Conservation (phyloP, 2,329 filamentous ascomycete genomes). For the Bipolaris zeicola region DNA sequence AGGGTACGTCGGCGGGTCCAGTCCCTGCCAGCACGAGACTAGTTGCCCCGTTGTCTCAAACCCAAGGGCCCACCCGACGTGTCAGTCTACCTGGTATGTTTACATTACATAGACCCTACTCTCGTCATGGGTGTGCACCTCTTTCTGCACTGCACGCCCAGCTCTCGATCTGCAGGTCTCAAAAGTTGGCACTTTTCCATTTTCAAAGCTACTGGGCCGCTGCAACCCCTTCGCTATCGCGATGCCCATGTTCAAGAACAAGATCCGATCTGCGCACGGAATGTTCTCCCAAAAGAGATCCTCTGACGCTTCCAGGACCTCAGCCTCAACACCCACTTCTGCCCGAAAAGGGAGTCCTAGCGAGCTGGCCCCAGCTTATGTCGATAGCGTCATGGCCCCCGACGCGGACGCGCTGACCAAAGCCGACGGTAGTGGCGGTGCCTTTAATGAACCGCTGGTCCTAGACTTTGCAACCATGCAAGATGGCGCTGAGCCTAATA, state of each 20-base stretch:
- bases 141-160: slow-evolving; percentile 8
- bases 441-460: slow-evolving; percentile 39
- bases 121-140: slow-evolving; percentile 27
- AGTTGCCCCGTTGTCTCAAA: slow-evolving; percentile 5
- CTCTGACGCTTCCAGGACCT: slow-evolving; percentile 26
- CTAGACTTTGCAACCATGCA: slow-evolving; percentile 38
- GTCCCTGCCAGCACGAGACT: slow-evolving; percentile 7
- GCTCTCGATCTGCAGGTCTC: slow-evolving; percentile 3
- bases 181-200: slow-evolving; percentile 4
- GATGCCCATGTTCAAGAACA: slow-evolving; percentile 39
- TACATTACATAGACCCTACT: slow-evolving; percentile 20
- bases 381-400: slow-evolving; percentile 39
- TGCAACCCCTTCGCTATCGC: not conserved
- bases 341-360: slow-evolving; percentile 34
- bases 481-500: slow-evolving; percentile 26
- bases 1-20: slow-evolving; percentile 13
- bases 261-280: slow-evolving; percentile 40
- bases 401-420: slow-evolving; percentile 20
- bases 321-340: slow-evolving; percentile 29
- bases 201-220: not conserved
- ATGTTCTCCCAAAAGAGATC: slow-evolving; percentile 32
- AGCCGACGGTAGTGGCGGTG: slow-evolving; percentile 23
- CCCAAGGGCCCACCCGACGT: slow-evolving; percentile 12
- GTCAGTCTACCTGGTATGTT: slow-evolving; percentile 27
- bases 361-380: slow-evolving; percentile 27